A percentile compares a stretch with the other conserved stretches of the same genome.
These are phyloP conservation scores for Septoria petroselini DNA, from an alignment of 2,329 filamentous ascomycete genomes.

Conservation along the genomic window DNA sequence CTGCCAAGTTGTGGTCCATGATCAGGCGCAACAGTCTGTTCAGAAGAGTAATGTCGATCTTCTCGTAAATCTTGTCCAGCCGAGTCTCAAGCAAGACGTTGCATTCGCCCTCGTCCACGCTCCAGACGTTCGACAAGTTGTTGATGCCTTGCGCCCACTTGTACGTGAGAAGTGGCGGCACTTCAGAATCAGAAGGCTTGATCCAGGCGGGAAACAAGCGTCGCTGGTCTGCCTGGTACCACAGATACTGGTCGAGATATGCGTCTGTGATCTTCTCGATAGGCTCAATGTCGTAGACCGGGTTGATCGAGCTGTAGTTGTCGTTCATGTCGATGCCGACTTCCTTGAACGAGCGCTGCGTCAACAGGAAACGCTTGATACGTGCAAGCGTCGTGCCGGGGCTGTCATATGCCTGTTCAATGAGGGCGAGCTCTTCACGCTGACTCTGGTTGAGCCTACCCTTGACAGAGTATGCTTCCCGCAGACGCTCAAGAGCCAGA, in stretches of 20 bases:
- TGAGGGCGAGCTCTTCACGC: conserved; percentile 90
- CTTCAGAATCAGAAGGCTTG: conserved; percentile 97
- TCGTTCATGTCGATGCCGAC: conserved; percentile 99
- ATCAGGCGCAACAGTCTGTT: conserved; percentile 91
- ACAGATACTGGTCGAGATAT: conserved; percentile 96
- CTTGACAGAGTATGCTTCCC: conserved; percentile 97
- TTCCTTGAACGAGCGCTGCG: conserved; percentile 97
- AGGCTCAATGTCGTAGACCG: conserved; percentile 96
- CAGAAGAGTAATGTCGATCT: conserved; percentile 93
- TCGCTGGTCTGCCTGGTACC: conserved; percentile 97
- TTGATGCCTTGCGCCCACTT: conserved; percentile 99
- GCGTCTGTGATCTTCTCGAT: conserved; percentile 99
- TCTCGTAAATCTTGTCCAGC: conserved; percentile 98
- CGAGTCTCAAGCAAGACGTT: conserved; percentile 99
- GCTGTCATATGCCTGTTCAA: conserved; percentile 97
- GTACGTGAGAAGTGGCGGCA: conserved; percentile 89
- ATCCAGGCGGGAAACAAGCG: conserved; percentile 98
- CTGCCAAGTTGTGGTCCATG: conserved; percentile 98
- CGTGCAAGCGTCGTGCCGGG: conserved; percentile 92
- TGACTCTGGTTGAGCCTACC: conserved; percentile 95
- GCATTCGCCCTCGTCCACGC: conserved; percentile 88
- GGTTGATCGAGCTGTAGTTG: conserved; percentile 98
- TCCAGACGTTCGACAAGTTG: conserved; percentile 94
- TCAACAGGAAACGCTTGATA: conserved; percentile 96
- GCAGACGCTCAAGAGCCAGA: conserved; percentile 83